Conservation (phyloP, 306 rosid genomes). For the Ormosia emarginata region DNA sequence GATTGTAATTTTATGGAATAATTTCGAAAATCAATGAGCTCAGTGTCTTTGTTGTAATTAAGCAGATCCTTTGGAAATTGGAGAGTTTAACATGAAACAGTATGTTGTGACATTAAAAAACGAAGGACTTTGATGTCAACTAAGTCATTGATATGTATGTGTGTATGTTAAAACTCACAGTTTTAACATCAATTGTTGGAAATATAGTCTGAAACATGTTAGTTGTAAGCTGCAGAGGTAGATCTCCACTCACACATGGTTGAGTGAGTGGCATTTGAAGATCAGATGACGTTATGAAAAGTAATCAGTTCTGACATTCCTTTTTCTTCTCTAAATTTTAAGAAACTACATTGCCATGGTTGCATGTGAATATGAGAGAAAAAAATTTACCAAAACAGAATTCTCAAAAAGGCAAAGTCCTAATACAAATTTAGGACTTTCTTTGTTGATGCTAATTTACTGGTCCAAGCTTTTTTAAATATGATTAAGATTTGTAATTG, state of each 20-base stretch:
- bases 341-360: background rate
- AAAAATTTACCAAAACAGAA: slow-evolving; percentile 73
- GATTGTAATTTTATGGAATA: slow-evolving; percentile 92
- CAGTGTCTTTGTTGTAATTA: slow-evolving; percentile 89
- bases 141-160: background rate
- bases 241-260: slow-evolving; percentile 67
- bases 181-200: slow-evolving; percentile 90
- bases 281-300: no score
- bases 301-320: no score
- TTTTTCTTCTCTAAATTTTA: no score
- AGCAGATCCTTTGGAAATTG: slow-evolving; percentile 93
- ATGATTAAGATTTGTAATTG: no score
- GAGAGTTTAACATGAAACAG: slow-evolving; percentile 78
- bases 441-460: no score
- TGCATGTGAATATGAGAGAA: background rate
- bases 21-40: slow-evolving; percentile 87
- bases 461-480: no score
- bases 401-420: slow-evolving; percentile 85
- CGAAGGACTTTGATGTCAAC: background rate
- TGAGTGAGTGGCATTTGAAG: no score
- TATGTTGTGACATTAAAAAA: slow-evolving; percentile 11
- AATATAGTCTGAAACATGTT: slow-evolving; percentile 88
- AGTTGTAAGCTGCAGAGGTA: slow-evolving; percentile 69
- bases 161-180: slow-evolving; percentile 57
- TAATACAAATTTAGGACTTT: no score